Percentiles rank a stretch among this genome's conserved stretches.
These are phyloP conservation scores for Carex cristatella DNA, from an alignment of 176 grass and related monocot genomes.

Conservation along the genomic window DNA sequence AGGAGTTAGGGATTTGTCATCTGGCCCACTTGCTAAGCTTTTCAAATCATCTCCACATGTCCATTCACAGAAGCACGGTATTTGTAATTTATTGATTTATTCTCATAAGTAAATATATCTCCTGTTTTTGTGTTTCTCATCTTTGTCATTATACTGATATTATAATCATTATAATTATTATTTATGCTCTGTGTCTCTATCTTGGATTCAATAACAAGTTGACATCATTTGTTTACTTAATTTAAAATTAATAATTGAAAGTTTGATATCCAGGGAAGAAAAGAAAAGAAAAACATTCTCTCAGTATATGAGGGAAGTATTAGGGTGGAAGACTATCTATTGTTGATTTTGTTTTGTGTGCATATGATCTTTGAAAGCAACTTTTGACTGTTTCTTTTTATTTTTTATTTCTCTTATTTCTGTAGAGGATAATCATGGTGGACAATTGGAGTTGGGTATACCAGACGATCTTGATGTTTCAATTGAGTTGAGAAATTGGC, in stretches of 20 bases:
- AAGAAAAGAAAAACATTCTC: neutral
- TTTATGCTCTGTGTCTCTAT: neutral
- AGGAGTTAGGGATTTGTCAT: conserved; percentile 88
- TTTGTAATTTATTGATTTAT: neutral
- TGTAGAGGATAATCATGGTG: conserved; percentile 41
- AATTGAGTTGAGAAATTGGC: conserved; percentile 84
- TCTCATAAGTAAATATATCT: conserved; percentile 3
- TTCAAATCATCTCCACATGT: conserved; percentile 70
- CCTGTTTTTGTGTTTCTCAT: neutral
- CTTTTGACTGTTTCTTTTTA: conserved; percentile 16
- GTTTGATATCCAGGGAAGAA: neutral
- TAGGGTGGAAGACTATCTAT: neutral
- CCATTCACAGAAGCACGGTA: conserved; percentile 36
- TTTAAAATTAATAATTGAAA: neutral
- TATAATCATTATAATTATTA: neutral
- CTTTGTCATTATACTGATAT: conserved; percentile 5
- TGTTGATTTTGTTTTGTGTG: neutral
- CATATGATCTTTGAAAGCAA: neutral
- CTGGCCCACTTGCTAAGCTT: conserved; percentile 85
- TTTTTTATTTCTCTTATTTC: conserved; percentile 14
- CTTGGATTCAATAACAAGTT: neutral
- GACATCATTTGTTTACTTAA: neutral
- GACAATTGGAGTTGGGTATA: conserved; percentile 68
- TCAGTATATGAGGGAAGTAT: neutral
- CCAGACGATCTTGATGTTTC: conserved; percentile 92